Evolutionary conservation across 106 monocot species (phyloP), one percentile per base, ranked within the genome.

Genomic region (Agapanthus africanus): DNA sequence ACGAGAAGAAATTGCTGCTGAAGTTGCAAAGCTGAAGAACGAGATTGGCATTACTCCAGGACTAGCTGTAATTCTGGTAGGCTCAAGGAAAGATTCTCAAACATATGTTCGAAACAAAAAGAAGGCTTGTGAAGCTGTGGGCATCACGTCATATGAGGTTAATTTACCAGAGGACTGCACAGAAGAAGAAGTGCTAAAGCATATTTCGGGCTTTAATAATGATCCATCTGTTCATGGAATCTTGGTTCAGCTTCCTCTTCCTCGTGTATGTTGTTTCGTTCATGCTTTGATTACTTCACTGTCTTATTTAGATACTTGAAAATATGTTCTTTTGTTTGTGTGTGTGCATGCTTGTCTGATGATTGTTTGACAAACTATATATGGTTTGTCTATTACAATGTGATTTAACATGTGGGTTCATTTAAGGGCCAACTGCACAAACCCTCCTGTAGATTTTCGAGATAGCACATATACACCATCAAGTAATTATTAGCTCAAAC

Each of bases 61-160:
- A 1, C 54, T 99, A 31, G 97, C 97, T 4, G 97, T 99, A 16
- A 77, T 99, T 70, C 71, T 99, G 50, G 97, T 99, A 1, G 92
- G 97, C 26, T 68, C 86, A 4, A 92, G 97, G 68, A 99, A 92
- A 66, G 92, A 99, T 59, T 99, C 97, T 28, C 92, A 92, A 71
- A 99, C 92, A 19, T 92, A 99, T 66, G 92, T 92, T 14, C 79
- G 92, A 14, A 99, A 99, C 73, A 99, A 99, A 77, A 89, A 90
- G 75, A 97, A 92, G 67, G 89, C 92, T n/a, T 92, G 97, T 50
- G 92, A 90, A 66, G 80, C 49, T 27, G 97, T 85, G 22, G 92
- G 97, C 35, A 99, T 99, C 36, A 81, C 65, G 49, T 99, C 97
- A 7, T 83, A 79, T 64, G 97, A 99, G 80, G 87, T 70, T 52